Evolutionary conservation across 345 rosid species (phyloP).

Genomic region (Eucalyptus pauciflora): DNA sequence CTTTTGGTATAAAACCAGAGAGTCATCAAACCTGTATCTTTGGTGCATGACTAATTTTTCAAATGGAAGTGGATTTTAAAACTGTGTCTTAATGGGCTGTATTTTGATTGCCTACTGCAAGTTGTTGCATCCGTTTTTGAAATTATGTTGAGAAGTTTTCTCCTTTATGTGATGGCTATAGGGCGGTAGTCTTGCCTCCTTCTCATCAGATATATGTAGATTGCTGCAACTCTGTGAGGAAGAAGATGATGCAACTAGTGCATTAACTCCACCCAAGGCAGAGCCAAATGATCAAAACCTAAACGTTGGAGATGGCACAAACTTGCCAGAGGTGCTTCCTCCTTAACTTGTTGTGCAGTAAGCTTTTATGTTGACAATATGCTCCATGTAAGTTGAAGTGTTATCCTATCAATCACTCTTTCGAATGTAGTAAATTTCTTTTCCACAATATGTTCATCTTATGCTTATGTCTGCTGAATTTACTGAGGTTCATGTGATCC

Average conservation of each 20-base stretch:
- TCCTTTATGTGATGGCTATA: conserved; percentile 1
- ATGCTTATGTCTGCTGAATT: not conserved
- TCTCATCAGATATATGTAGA: conserved; percentile 85
- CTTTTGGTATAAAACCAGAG: not conserved
- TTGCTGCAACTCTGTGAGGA: conserved; percentile 87
- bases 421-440: not conserved
- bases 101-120: not conserved
- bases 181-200: conserved; percentile 83
- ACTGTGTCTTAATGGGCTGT: not conserved
- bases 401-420: not conserved
- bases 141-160: not conserved
- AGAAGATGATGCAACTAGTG: conserved; percentile 97
- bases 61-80: not conserved
- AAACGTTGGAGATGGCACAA: conserved; percentile 32
- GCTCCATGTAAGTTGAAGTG: not conserved
- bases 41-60: not conserved
- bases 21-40: not conserved
- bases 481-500: not conserved
- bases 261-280: conserved; percentile 65
- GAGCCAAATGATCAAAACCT: conserved; percentile 73
- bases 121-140: not conserved
- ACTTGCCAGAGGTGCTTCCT: conserved; percentile 44
- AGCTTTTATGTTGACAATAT: not conserved
- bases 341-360: not conserved
- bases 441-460: not conserved